Evolutionary conservation across 805 yeast species (phyloP), one percentile per base, ranked within the genome.

Genomic region (Torulaspora maleeae): DNA sequence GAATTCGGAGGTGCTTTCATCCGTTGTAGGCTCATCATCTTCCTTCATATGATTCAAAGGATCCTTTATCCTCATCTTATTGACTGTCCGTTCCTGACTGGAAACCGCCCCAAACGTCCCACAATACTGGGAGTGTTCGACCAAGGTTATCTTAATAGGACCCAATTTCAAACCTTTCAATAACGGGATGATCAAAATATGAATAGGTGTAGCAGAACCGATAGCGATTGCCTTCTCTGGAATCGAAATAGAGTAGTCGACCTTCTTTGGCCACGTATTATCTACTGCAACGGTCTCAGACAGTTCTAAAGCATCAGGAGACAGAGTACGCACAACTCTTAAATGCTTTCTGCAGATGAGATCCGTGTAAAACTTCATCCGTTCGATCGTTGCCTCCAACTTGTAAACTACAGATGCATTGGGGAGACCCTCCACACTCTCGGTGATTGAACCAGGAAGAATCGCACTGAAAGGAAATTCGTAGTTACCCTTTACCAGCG

Each of bases 191-290:
- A 91, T 61, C 51, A 79, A 71, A 54, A 91, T 72, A 53, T 80
- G 77, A 5, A 91, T 74, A 1, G 87, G 85, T 5, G 84, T 72
- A 0, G 78, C 69, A 0, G 95, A 81, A 1, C 99, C 99, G 35
- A 93, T 82, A 0, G 98, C 95, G 19, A 88, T 77, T 0, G 97
- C 95, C 58, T 86, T 83, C 20, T 87, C 74, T 0, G 98, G 97
- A 5, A 86, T 81, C 43, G 86, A 83, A 48, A 93, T 79, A 2
- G 88, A 77, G 63, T 91, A 91, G 59, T 91, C 97, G 27, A 91
- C 87, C 61, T 93, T 93, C 37, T 80, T 72, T 2, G 98, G 97
- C 98, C 98, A 91, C 1, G 90, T 82, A 62, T 91, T 91, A 60
- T 89, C 96, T 27, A 91, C 95, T 0, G 95, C 86, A 55, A 90